phyloP scores from a whole-genome alignment of 768 basidiomycete genomes.

The Podaxis pistillaris region DNA sequence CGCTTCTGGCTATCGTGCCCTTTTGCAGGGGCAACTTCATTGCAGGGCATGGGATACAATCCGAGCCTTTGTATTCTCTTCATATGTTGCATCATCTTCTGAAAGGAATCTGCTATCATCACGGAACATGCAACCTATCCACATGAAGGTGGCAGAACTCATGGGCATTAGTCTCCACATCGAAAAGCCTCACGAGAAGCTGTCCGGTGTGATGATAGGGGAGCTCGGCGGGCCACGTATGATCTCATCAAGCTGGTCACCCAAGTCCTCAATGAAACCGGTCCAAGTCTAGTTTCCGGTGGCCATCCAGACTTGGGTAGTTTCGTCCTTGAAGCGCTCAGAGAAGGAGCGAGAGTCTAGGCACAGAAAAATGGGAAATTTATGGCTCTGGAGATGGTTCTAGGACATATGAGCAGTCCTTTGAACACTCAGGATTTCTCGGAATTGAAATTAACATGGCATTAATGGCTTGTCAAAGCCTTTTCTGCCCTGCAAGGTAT shows the following conservation, averaged over 20 bases:
- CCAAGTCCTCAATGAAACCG: slow-evolving; percentile 70
- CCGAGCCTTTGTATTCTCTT: slow-evolving; percentile 65
- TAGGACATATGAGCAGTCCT: slow-evolving; percentile 53
- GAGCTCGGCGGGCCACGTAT: slow-evolving; percentile 73
- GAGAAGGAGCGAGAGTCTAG: slow-evolving; percentile 42
- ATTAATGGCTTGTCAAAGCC: slow-evolving; percentile 62
- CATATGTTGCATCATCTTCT: slow-evolving; percentile 66
- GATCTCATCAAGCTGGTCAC: slow-evolving; percentile 71
- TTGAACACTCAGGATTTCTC: neutral
- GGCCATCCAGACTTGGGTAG: slow-evolving; percentile 72
- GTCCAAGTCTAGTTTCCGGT: slow-evolving; percentile 51
- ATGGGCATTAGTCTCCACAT: slow-evolving; percentile 70
- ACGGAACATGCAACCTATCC: slow-evolving; percentile 56
- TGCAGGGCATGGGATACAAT: slow-evolving; percentile 87
- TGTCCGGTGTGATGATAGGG: slow-evolving; percentile 72
- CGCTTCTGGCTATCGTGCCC: slow-evolving; percentile 74
- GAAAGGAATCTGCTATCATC: slow-evolving; percentile 64
- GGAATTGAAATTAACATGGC: slow-evolving; percentile 13
- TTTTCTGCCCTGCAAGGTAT: slow-evolving; percentile 85
- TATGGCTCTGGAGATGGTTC: slow-evolving; percentile 41
- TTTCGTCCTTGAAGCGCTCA: slow-evolving; percentile 68
- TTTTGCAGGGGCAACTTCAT: slow-evolving; percentile 68
- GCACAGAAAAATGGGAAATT: slow-evolving; percentile 5
- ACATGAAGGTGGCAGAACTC: slow-evolving; percentile 64
- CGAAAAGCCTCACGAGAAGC: slow-evolving; percentile 66